Percentiles rank a stretch among this genome's conserved stretches.
Evolutionary conservation across 1,284 basidiomycete species (phyloP).

Genomic region (Ganoderma boninense): DNA sequence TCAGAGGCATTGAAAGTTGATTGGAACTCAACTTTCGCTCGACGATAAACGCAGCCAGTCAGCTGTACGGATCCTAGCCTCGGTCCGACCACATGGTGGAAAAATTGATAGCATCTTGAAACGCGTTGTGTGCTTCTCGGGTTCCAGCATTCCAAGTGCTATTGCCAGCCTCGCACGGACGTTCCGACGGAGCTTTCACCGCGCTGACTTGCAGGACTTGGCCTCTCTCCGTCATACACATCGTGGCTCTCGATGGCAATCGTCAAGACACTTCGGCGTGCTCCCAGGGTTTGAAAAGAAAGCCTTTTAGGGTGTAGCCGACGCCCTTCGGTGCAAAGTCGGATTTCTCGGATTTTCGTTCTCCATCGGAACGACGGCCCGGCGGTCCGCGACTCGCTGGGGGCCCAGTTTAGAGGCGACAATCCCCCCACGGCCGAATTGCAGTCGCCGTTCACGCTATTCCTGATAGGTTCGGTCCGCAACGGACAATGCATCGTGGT

Average conservation of each 20-base stretch:
- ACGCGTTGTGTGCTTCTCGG: conserved; percentile 14
- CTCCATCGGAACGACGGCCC: background rate
- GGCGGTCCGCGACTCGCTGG: background rate
- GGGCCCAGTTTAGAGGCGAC: background rate
- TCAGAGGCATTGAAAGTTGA: background rate
- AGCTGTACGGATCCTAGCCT: conserved; percentile 14
- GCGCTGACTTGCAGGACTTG: background rate
- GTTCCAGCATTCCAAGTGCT: background rate
- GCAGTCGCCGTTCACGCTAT: background rate
- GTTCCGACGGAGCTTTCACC: background rate
- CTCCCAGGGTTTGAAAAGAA: background rate
- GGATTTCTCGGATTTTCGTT: background rate
- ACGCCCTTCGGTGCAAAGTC: background rate
- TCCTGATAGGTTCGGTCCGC: background rate
- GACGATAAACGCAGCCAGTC: conserved; percentile 15
- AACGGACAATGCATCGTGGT: background rate
- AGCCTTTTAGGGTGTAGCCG: background rate
- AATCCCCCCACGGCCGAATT: background rate
- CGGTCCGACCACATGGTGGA: conserved; percentile 4
- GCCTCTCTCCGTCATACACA: background rate
- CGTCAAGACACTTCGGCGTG: background rate
- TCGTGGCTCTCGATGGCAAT: background rate
- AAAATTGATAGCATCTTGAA: background rate
- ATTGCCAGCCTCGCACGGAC: background rate
- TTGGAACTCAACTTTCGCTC: conserved; percentile 23